phyloP scores from a whole-genome alignment of 768 basidiomycete species.

The Russula ochroleuca region DNA sequence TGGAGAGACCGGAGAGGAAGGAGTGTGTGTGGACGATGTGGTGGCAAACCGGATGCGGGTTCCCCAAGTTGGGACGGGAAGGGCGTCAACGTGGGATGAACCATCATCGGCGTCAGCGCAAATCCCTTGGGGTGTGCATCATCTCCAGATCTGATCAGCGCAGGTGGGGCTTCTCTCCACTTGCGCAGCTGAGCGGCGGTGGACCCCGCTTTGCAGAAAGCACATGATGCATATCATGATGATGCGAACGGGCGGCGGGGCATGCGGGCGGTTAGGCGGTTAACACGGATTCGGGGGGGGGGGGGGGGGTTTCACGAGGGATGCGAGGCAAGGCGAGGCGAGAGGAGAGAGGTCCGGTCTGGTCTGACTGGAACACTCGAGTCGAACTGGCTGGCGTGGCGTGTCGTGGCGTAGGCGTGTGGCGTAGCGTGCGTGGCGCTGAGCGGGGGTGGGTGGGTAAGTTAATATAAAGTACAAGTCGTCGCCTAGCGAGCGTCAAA shows the following conservation, averaged over 20 bases:
- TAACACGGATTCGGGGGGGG: too few relatives aligned
- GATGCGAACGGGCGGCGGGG: not conserved
- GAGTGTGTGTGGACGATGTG: not conserved
- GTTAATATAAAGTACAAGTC: not conserved
- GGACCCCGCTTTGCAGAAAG: too few relatives aligned
- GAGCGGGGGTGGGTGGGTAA: not conserved
- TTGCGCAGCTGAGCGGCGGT: too few relatives aligned
- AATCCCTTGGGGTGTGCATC: constrained; percentile 26
- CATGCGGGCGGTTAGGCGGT: too few relatives aligned
- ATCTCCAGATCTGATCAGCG: constrained; percentile 27
- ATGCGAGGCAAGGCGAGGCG: too few relatives aligned
- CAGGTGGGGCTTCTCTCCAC: not conserved
- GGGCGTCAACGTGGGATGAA: constrained; percentile 15
- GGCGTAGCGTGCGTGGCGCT: not conserved
- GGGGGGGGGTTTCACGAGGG: too few relatives aligned
- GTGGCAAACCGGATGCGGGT: constrained; percentile 5
- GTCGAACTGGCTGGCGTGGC: constrained; percentile 15
- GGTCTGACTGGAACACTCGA: not conserved
- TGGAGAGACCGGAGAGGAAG: not conserved
- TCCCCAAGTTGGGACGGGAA: not conserved
- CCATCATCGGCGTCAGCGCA: constrained; percentile 26
- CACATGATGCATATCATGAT: not conserved
- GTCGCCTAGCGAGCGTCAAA: constrained; percentile 17
- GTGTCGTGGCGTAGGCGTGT: not conserved
- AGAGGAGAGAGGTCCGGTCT: not conserved